phyloP scores from a whole-genome alignment of 208 protist genomes.

The Leishmania mexicana region DNA sequence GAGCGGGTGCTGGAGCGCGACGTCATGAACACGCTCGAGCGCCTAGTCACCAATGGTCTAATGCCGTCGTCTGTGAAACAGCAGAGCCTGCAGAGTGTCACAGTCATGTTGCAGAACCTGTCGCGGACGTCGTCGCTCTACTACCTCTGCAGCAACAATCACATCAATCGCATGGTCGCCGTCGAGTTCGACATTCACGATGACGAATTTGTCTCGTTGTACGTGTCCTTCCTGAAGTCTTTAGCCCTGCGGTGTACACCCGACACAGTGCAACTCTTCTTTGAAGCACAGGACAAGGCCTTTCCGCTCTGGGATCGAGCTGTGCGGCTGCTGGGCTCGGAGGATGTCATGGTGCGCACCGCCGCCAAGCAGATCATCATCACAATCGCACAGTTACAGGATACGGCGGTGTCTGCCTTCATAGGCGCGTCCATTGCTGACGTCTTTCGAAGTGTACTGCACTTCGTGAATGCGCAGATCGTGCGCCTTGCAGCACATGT shows the following conservation, averaged over 20 bases:
- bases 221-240: conserved; percentile 87
- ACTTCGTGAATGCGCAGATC: conserved; percentile 41
- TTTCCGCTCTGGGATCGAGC: conserved; percentile 84
- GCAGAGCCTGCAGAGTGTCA: conserved; percentile 72
- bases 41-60: conserved; percentile 65
- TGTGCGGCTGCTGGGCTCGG: conserved; percentile 47
- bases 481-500: conserved; percentile 34
- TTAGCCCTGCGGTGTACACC: conserved; percentile 79
- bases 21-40: conserved; percentile 72
- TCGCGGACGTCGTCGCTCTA: conserved; percentile 65
- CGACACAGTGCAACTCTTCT: conserved; percentile 87
- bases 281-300: conserved; percentile 45
- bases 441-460: conserved; percentile 43
- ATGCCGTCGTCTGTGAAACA: conserved; percentile 57
- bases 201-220: conserved; percentile 81
- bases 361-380: conserved; percentile 86
- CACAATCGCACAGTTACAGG: conserved; percentile 61
- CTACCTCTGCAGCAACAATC: conserved; percentile 87
- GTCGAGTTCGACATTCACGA: conserved; percentile 74
- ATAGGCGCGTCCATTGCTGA: conserved; percentile 42
- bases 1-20: conserved; percentile 69
- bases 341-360: conserved; percentile 78
- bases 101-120: conserved; percentile 82
- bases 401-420: conserved; percentile 52
- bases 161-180: conserved; percentile 87